Percentiles rank a stretch among this genome's conserved stretches.
These are phyloP conservation scores for Colletotrichum abscissum DNA, from an alignment of 2,329 filamentous ascomycete species.

Conservation along the genomic window DNA sequence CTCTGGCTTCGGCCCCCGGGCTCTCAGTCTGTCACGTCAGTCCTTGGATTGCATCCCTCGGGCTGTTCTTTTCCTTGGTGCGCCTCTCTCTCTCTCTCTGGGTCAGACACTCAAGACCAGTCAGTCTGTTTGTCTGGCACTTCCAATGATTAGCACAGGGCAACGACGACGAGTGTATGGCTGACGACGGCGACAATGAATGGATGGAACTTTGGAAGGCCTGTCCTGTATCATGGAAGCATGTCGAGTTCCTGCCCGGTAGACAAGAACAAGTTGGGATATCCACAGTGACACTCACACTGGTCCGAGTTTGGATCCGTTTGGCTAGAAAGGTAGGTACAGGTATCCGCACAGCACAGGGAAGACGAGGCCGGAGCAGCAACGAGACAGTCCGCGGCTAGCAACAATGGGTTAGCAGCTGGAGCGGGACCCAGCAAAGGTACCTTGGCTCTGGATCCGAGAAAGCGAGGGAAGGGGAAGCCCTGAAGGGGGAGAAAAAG, in stretches of 20 bases:
- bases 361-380: not conserved
- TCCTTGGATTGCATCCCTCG: no score
- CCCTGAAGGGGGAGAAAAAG: not conserved
- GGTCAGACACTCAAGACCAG: no score
- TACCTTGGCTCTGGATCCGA: not conserved
- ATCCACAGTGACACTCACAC: constrained; percentile 6
- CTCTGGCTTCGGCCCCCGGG: not conserved
- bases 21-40: not conserved
- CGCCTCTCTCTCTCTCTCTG: no score
- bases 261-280: not conserved
- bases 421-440: not conserved
- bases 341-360: not conserved
- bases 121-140: not conserved
- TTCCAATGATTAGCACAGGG: not conserved
- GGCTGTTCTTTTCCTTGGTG: no score
- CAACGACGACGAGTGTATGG: not conserved
- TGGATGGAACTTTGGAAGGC: no score
- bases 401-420: not conserved
- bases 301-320: not conserved
- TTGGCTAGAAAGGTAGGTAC: not conserved
- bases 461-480: not conserved
- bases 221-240: not conserved
- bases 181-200: not conserved
- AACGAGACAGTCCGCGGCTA: not conserved
- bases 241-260: not conserved